These are phyloP conservation scores for Drechslerella dactyloides DNA, from an alignment of 2,329 filamentous ascomycete genomes.

Conservation along the genomic window DNA sequence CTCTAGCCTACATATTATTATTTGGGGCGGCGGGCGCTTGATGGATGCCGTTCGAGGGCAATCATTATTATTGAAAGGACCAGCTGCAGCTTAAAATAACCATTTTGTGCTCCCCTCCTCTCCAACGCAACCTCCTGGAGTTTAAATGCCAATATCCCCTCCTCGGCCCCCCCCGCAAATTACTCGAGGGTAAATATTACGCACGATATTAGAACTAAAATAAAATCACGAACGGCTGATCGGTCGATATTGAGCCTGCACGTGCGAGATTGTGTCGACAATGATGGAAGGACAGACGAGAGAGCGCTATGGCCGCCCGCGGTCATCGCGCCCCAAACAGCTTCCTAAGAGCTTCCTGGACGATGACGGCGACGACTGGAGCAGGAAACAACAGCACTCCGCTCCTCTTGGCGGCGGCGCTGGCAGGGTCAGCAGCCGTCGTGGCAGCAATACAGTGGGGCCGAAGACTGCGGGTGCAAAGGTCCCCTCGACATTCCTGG, in stretches of 20 bases:
- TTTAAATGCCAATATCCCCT: constrained; percentile 1
- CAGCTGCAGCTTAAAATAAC: constrained; percentile 10
- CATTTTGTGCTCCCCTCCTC: not conserved
- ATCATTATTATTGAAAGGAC: not conserved
- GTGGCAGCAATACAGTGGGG: constrained; percentile 16
- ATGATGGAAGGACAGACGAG: constrained; percentile 26
- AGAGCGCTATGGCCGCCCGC: constrained; percentile 32
- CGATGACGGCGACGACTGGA: constrained; percentile 37
- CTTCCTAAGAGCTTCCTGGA: constrained; percentile 46
- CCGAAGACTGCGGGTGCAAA: constrained; percentile 21
- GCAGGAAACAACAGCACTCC: constrained; percentile 7
- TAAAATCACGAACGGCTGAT: not conserved
- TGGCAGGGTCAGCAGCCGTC: constrained; percentile 26
- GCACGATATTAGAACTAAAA: not conserved
- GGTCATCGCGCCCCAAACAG: constrained; percentile 40
- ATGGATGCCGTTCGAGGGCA: not conserved
- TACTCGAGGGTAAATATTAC: not conserved
- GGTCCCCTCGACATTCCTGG: constrained; percentile 40
- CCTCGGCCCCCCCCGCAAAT: not conserved
- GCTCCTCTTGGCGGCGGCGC: constrained; percentile 10
- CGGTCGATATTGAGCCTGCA: constrained; percentile 6
- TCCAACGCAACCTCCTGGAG: not conserved
- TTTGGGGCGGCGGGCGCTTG: constrained; percentile 8
- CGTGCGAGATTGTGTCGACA: not conserved
- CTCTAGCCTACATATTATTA: not conserved